Conservation (phyloP, 495 filamentous ascomycete species). For the Podospora pseudoanserina region DNA sequence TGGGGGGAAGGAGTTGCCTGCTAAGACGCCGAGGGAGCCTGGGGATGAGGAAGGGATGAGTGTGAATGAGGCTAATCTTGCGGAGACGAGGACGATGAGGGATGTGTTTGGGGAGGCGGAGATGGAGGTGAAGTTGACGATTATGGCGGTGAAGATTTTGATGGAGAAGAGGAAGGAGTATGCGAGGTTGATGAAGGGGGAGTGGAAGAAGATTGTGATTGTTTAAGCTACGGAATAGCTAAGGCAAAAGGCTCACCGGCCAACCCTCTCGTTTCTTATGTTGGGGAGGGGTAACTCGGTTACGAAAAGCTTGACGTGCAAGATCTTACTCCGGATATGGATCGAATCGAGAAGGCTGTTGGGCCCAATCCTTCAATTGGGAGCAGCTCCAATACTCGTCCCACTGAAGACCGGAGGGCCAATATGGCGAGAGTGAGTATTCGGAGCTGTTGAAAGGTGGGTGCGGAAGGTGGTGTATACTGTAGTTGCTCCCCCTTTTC, state of each 20-base stretch:
- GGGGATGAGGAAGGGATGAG: neutral
- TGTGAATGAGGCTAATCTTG: neutral
- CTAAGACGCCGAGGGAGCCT: neutral
- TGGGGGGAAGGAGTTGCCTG: neutral
- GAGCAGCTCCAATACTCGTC: no score
- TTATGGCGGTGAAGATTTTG: constrained; percentile 8
- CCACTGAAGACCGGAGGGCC: no score
- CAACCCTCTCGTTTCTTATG: neutral
- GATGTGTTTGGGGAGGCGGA: constrained; percentile 3
- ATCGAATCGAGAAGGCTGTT: no score
- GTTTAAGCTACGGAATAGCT: neutral
- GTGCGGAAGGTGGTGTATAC: no score
- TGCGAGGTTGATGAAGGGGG: constrained; percentile 8
- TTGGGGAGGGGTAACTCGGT: neutral
- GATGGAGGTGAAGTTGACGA: constrained; percentile 13
- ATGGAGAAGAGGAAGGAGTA: constrained; percentile 12
- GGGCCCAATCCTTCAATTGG: no score
- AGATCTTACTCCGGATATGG: neutral
- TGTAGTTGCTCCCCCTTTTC: no score
- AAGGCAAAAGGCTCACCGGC: neutral
- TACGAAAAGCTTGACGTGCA: neutral
- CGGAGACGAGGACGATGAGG: neutral
- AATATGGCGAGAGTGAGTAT: no score
- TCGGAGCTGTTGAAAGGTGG: no score
- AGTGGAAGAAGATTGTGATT: constrained; percentile 18